These are phyloP conservation scores for Penicillium pancosmium DNA, from an alignment of 495 filamentous ascomycete genomes.

Conservation along the genomic window DNA sequence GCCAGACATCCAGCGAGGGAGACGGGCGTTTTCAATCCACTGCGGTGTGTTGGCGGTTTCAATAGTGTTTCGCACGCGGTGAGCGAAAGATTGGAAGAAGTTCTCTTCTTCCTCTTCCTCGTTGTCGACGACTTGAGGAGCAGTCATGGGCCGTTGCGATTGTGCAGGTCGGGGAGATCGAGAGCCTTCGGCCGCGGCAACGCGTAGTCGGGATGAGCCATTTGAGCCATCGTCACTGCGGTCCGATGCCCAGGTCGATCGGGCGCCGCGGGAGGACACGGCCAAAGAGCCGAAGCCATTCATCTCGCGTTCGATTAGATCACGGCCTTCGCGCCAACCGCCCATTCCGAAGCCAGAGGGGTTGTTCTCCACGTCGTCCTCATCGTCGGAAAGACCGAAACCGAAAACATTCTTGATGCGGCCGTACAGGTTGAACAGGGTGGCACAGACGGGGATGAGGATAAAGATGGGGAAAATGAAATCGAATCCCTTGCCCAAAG, in stretches of 20 bases:
- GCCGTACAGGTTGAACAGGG: constrained; percentile 84
- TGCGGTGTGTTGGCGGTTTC: constrained; percentile 80
- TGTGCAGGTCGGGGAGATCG: constrained; percentile 33
- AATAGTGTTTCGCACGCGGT: constrained; percentile 87
- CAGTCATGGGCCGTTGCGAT: constrained; percentile 28
- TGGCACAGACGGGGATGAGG: constrained; percentile 79
- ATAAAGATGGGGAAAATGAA: constrained; percentile 86
- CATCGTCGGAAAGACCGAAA: constrained; percentile 74
- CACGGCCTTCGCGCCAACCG: constrained; percentile 91
- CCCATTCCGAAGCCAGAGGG: constrained; percentile 70
- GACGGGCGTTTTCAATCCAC: constrained; percentile 74
- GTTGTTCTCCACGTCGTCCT: constrained; percentile 69
- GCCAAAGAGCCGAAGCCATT: constrained; percentile 61
- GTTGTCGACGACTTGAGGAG: constrained; percentile 47
- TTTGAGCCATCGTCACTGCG: constrained; percentile 27
- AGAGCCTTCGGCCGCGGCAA: constrained; percentile 31
- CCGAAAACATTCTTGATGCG: constrained; percentile 75
- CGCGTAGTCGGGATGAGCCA: constrained; percentile 36
- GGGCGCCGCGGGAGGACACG: constrained; percentile 39
- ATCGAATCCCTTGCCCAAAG: constrained; percentile 81
- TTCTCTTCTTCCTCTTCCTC: constrained; percentile 73
- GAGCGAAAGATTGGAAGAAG: constrained; percentile 80
- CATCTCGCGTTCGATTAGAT: constrained; percentile 88
- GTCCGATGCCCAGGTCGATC: constrained; percentile 36
- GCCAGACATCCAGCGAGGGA: constrained; percentile 78